Percentiles rank a stretch among this genome's conserved stretches.
Evolutionary conservation across 1,284 basidiomycete genomes (phyloP).

Genomic region (Irpex sp.): DNA sequence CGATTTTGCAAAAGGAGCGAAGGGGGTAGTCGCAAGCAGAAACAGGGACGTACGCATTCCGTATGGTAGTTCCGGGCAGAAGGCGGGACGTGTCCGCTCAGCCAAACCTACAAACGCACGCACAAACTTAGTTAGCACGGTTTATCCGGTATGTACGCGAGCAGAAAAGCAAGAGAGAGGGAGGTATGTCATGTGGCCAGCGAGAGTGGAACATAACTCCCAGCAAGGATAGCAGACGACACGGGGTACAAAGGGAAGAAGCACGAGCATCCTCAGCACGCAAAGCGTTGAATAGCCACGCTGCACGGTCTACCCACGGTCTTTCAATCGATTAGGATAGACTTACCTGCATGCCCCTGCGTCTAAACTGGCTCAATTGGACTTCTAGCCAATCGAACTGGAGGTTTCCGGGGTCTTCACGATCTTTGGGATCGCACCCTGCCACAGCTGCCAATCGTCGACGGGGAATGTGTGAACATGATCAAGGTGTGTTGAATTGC

Average conservation of each 20-base stretch:
- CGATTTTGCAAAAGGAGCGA: neutral
- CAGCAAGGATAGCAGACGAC: conserved; percentile 10
- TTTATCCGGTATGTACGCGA: neutral
- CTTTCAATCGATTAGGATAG: neutral
- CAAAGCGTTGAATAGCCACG: conserved; percentile 11
- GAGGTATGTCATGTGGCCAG: conserved; percentile 2
- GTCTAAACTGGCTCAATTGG: conserved; percentile 71
- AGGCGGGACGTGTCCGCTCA: conserved; percentile 73
- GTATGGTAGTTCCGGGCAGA: conserved; percentile 81
- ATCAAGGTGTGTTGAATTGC: neutral
- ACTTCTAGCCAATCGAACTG: conserved; percentile 91
- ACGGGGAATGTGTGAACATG: neutral
- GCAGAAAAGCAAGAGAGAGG: conserved; percentile 6
- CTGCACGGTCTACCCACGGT: conserved; percentile 10
- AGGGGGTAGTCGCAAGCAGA: neutral
- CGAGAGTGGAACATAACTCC: neutral
- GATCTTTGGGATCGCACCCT: conserved; percentile 60
- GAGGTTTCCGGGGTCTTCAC: conserved; percentile 77
- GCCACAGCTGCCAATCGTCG: conserved; percentile 41
- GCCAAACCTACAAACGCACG: conserved; percentile 28
- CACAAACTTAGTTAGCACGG: neutral
- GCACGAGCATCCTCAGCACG: neutral
- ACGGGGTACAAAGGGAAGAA: conserved; percentile 29
- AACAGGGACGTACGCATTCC: conserved; percentile 63
- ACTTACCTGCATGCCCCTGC: conserved; percentile 73